Percentiles rank a stretch among this genome's conserved stretches.
phyloP scores from a whole-genome alignment of 768 basidiomycete species.

The Collybiopsis luxurians region DNA sequence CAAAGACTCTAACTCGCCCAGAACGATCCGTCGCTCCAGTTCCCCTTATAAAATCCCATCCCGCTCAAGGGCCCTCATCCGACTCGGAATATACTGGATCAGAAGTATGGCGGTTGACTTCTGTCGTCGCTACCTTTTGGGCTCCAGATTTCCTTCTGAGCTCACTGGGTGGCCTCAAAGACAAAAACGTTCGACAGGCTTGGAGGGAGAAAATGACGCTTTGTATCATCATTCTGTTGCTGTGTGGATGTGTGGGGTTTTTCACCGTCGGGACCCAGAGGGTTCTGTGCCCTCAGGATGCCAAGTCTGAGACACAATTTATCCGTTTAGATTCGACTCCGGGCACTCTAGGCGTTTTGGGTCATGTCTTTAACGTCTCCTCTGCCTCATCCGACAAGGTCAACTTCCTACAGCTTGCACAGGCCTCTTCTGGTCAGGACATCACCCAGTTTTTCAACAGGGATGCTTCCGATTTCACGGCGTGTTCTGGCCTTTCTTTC shows the following conservation, averaged over 20 bases:
- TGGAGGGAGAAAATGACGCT: constrained; percentile 98
- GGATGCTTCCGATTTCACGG: constrained; percentile 56
- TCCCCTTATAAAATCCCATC: constrained; percentile 75
- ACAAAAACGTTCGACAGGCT: constrained; percentile 76
- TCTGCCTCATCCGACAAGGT: constrained; percentile 46
- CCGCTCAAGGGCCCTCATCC: constrained; percentile 20
- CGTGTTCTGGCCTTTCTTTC: constrained; percentile 62
- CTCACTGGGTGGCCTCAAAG: constrained; percentile 76
- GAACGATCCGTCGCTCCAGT: constrained; percentile 93
- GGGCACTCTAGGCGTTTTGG: constrained; percentile 74
- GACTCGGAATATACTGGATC: constrained; percentile 36
- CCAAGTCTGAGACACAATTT: constrained; percentile 39
- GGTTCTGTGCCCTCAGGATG: constrained; percentile 77
- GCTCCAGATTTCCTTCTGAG: constrained; percentile 77
- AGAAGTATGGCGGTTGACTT: constrained; percentile 80
- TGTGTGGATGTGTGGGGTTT: constrained; percentile 85
- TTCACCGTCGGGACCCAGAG: constrained; percentile 92
- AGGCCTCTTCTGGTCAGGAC: constrained; percentile 71
- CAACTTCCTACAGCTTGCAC: constrained; percentile 56
- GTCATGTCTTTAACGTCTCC: constrained; percentile 74
- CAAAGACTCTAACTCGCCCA: constrained; percentile 95
- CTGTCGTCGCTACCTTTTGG: constrained; percentile 84
- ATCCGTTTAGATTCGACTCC: constrained; percentile 51
- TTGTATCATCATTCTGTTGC: constrained; percentile 77
- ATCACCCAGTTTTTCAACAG: constrained; percentile 86